Base-by-base conservation (phyloP, 2,329 filamentous ascomycete genomes). In the Byssoonygena ceratinophila region DNA sequence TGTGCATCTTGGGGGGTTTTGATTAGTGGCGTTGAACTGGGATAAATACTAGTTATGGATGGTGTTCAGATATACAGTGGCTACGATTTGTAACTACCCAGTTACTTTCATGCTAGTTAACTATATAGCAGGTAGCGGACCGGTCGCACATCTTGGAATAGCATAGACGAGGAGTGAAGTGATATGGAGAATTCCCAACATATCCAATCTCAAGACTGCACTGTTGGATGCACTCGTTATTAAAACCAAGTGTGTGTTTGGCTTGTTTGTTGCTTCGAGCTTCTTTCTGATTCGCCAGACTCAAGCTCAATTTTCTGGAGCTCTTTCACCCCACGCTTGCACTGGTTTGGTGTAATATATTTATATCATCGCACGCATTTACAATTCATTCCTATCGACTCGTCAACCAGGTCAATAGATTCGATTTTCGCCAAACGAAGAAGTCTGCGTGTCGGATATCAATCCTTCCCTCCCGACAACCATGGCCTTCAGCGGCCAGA, bases 401-500 rank as follows among this genome's bases (percentile, higher is more conserved):
- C 6, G 27, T 20, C n/a, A 43, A 32, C 14, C 8, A 27, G 39
- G 18, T 40, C 40, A 18, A 40, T 8, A 31, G 25, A 27, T 27
- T 44, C 22, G 5, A 4, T 29, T 14, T 44, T 29, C 2, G 22
- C 23, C 22, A 27, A 16, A 27, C 4, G 14, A 27, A 8, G 3
- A n/a, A 22, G 4, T 12, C n/a, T 40, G 9, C n/a, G 34, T 18
- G 5, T 4, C 22, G 37, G n/a, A 18, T 16, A 12, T 12, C 25
- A 27, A 27, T 7, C 27, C 16, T 36, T 44, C 9, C 14, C 36
- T 8, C 20, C 41, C 23, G 5, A 27, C 46, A 46, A 76, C 57
- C 61, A 95, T 96, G 90, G 94, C 90, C 70, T 96, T 96, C 76
- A 88, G 88, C 75, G 90, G 90, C 69, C 91, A 96, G 74, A 92